Evolutionary conservation across 495 filamentous ascomycete species (phyloP), one percentile per base, ranked within the genome.

Genomic region (Podospora comata): DNA sequence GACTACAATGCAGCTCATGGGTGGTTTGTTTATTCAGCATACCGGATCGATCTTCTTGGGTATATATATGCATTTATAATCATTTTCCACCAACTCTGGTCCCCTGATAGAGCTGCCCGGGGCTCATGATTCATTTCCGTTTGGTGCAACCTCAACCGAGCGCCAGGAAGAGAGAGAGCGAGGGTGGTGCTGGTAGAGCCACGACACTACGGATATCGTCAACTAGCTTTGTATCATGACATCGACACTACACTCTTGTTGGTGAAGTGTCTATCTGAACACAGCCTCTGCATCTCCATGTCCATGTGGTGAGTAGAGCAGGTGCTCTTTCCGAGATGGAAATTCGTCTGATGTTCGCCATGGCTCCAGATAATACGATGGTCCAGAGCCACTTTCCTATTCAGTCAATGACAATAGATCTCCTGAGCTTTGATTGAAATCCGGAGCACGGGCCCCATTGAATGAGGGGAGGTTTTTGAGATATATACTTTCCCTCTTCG

Each of bases 341-440:
- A 48, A 13, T 48, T 48, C 39, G 7, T 48, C 39, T 48, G 39
- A 48, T 48, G 39, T 48, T 48, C 9, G 30, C 27, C 59, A 34
- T 30, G 23, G 16, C n/a, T 20, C 15, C 56, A 27, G 19, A 59
- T 18, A 59, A 59, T 59, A 59, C 19, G 56, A 59, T 27, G 56
- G 5, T 59, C 59, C n/a, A 61, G 26, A 61, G 59, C 16, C 59
- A 32, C 59, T 32, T 61, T 26, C 59, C 59, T n/a, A 61, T 61
- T 61, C 23, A 61, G 23, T 28, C 3, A 61, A 28, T 61, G 59
- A 6, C 30, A 26, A 48, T 48, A 48, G 39, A 48, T 48, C 39
- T 48, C 39, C 39, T 48, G 39, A 48, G 39, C 39, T 48, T 48
- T 48, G 39, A 48, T 11, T 48, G 39, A 48, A 48, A 48, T 48